Evolutionary conservation across 148 eudicot species (phyloP), one percentile per base, ranked within the genome.

Genomic region (Rhododendron kiyosumense): DNA sequence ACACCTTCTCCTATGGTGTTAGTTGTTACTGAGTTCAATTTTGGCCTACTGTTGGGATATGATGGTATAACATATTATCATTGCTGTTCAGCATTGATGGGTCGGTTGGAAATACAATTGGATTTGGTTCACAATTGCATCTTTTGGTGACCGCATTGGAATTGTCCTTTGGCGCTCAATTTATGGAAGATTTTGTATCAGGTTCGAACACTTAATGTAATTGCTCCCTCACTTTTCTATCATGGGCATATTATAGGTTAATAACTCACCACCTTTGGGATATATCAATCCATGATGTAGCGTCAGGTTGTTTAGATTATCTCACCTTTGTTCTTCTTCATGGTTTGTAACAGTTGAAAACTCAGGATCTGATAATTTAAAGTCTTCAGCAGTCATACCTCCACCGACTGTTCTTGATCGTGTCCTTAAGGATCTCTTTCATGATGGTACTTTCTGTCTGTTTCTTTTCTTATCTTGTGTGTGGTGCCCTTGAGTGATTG

Each of bases 401-500:
- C 96, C 99, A 65, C 99, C 98, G 18, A 94, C 98, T 54, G 99
- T 94, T 88, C 94, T 96, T 88, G 99, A 94, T 82, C 98, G 99
- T 82, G 93, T 94, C 83, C 93, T 96, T 18, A 96, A 94, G 90
- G 98, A 96, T 87, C 94, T 96, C 49, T 95, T 95, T 89, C 96
- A 93, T 85, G 93, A 96, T 30, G 99, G 98, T 95, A 92, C 41
- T 17, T 32, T 30, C 5, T 1, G 57, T n/a, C 65, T 22, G 38
- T 79, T 83, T 32, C 13, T 65, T 71, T 71, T 71, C 41, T 14
- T 30, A 71, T 71, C 24, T 45, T 46, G 36, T 73, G 15, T 75
- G 81, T 82, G 59, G 69, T 11, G 30, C 63, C 34, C 11, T 78
- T 38, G 30, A 79, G 49, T 41, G 14, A 49, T 7, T 49, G 41